Base-by-base conservation (phyloP, 2,329 filamentous ascomycete species). In the Raffaelea arxii region DNA sequence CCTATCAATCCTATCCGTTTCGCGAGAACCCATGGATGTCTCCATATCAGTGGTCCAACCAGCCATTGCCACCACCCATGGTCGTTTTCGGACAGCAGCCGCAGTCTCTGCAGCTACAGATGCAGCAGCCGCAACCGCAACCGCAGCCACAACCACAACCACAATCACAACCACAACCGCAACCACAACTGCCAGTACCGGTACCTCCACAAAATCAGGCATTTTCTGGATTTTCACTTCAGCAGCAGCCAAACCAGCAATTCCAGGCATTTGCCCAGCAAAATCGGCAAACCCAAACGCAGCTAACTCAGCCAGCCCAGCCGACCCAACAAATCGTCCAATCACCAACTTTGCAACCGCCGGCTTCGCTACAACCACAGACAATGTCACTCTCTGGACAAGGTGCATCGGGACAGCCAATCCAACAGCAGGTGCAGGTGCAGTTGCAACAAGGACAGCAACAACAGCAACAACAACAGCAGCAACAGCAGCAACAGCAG, bases 401-500 rank as follows among this genome's bases (percentile, higher is more conserved):
- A n/a, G n/a, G n/a, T n/a, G n/a, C n/a, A n/a, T n/a, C n/a, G n/a
- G n/a, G n/a, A n/a, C n/a, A n/a, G n/a, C n/a, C n/a, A n/a, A n/a
- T n/a, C 27, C 27, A 16, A 9, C 27, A 30, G 27, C 16, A 9
- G 27, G 9, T 30, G 36, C 9, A 10, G 16, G 36, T 18, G 36
- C 36, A 21, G 36, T n/a, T n/a, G n/a, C n/a, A n/a, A n/a, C n/a
- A 38, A 38, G 36, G 9, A n/a, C 16, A 30, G 27, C 27, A 22
- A n/a, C 47, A 46, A 7, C 43, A 43, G 9, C 51, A 46, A 21
- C 38, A 47, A 21, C 43, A 43, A 7, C 50, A 49, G 12, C 49
- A 52, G 14, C 46, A 44, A 10, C 53, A 48, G 23, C 45, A 40
- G 42, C 49, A 48, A 12, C 45, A 44, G 7, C 40, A 18, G 22